Percentiles rank a stretch among this genome's conserved stretches.
phyloP scores from a whole-genome alignment of 306 rosid genomes.

The Astragalus glycyphyllos region DNA sequence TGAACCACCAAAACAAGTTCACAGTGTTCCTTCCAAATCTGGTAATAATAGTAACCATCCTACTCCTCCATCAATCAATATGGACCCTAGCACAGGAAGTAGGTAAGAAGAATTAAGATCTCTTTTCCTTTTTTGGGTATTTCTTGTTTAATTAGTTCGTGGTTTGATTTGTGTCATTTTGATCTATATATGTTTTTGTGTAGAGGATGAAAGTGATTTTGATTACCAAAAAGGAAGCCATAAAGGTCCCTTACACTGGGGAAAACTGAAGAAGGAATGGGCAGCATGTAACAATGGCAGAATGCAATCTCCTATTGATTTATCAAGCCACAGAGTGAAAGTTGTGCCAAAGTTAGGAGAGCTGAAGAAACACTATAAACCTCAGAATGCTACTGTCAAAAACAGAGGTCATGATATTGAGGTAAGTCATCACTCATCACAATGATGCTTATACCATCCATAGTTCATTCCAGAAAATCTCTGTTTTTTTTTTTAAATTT shows the following conservation, averaged over 20 bases:
- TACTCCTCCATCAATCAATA: slow-evolving; percentile 30
- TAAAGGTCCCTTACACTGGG: slow-evolving; percentile 69
- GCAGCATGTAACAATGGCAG: slow-evolving; percentile 57
- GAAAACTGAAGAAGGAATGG: slow-evolving; percentile 66
- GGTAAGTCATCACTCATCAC: slow-evolving; percentile 47
- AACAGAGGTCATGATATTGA: slow-evolving; percentile 79
- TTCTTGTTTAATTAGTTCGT: background rate
- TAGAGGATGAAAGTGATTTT: slow-evolving; percentile 71
- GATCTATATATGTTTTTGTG: slow-evolving; percentile 29
- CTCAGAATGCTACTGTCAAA: slow-evolving; percentile 55
- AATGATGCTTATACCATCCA: background rate
- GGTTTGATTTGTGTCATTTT: background rate
- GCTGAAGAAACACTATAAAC: slow-evolving; percentile 47
- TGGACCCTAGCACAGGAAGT: slow-evolving; percentile 65
- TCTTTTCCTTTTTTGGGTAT: background rate
- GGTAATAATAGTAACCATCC: slow-evolving; percentile 30
- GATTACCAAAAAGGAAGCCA: slow-evolving; percentile 54
- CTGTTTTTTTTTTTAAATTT: too few relatives aligned
- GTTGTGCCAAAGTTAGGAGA: slow-evolving; percentile 47
- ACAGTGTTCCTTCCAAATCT: slow-evolving; percentile 25
- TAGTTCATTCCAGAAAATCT: background rate
- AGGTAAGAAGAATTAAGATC: slow-evolving; percentile 49
- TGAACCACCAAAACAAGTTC: slow-evolving; percentile 47
- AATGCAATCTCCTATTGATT: slow-evolving; percentile 78
- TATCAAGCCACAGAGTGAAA: slow-evolving; percentile 50